Base-by-base conservation (phyloP, 495 filamentous ascomycete genomes). In the Podospora australis region DNA sequence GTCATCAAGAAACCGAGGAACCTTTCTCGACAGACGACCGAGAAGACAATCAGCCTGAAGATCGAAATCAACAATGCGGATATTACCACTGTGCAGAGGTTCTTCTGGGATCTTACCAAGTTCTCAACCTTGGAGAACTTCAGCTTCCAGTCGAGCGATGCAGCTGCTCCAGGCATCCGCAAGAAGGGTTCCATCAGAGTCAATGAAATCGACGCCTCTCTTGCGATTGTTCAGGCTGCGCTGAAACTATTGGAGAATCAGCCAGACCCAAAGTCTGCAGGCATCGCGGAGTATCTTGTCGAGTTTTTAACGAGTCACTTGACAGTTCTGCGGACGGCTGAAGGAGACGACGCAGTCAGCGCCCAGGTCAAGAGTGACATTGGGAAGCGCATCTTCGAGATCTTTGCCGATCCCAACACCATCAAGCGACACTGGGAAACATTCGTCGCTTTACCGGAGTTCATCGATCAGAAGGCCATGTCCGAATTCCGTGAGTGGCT, bases 101-200 rank as follows among this genome's bases (percentile, higher is more conserved):
- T 48, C 16, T 29, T 48, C 11, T 48, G 46, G 46, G 46, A 48
- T 20, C 46, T 48, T 5, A 40, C 46, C 21, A 16, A 19, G 11
- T 39, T 39, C 35, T 40, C 35, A 39, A 30, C 46, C 4, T 29
- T 40, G 32, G 46, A 48, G 4, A 41, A n/a, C 21, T 48, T 48
- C 36, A 19, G 21, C n/a, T 48, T 48, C 17, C 2, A 30, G 26
- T 11, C 43, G 7, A 21, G 34, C 26, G 32, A 36, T 16, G 13
- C 32, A 17, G 32, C 9, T 17, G 32, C 32, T 17, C 32, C 14
- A 8, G 13, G 5, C 9, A 17, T 8, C 13, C 32, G 19, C 1
- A 16, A n/a, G 9, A 3, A 17, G 19, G 32, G 32, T 17, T 16
- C 9, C 10, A 36, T 36, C 32, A 36, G 32, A 17, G 32, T 16